These are phyloP conservation scores for Scedosporium minutisporum DNA, from an alignment of 2,329 filamentous ascomycete species.

Conservation along the genomic window DNA sequence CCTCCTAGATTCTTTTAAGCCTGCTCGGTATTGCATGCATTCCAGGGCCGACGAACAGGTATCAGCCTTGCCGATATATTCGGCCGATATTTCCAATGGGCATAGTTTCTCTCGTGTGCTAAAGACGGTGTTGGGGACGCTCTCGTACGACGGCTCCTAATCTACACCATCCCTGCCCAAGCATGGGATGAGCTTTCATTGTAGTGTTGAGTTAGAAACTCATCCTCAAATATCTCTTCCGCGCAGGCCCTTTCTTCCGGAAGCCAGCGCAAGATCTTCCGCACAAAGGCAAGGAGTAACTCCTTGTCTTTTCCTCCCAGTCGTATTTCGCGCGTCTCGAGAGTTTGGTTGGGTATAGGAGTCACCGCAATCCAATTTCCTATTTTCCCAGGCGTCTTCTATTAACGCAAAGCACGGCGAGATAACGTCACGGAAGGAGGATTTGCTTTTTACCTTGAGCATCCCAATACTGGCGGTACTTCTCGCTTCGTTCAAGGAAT, in stretches of 20 bases:
- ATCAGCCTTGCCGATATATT: too few relatives aligned
- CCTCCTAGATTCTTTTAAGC: too few relatives aligned
- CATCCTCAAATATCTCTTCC: slow-evolving; percentile 12
- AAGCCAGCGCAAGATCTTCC: slow-evolving; percentile 14
- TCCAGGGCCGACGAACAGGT: too few relatives aligned
- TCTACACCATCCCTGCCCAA: too few relatives aligned
- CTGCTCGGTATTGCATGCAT: too few relatives aligned
- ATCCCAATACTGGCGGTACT: slow-evolving; percentile 14
- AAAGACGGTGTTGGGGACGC: too few relatives aligned
- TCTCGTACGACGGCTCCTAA: too few relatives aligned
- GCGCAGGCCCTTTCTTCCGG: slow-evolving; percentile 14
- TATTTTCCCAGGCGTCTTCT: slow-evolving; percentile 4
- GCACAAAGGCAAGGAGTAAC: slow-evolving; percentile 12
- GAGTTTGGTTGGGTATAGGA: slow-evolving; percentile 16
- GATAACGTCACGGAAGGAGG: too few relatives aligned
- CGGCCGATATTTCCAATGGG: too few relatives aligned
- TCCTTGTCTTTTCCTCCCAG: slow-evolving; percentile 15
- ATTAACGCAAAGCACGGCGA: too few relatives aligned
- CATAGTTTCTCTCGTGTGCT: too few relatives aligned
- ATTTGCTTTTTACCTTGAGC: slow-evolving; percentile 9
- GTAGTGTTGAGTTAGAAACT: neutral
- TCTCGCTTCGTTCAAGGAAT: slow-evolving; percentile 22
- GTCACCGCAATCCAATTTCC: slow-evolving; percentile 18
- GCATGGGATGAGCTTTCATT: too few relatives aligned
- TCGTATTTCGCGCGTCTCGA: slow-evolving; percentile 14